Evolutionary conservation across 495 filamentous ascomycete species (phyloP).

Genomic region (Endocarpon pusillum): DNA sequence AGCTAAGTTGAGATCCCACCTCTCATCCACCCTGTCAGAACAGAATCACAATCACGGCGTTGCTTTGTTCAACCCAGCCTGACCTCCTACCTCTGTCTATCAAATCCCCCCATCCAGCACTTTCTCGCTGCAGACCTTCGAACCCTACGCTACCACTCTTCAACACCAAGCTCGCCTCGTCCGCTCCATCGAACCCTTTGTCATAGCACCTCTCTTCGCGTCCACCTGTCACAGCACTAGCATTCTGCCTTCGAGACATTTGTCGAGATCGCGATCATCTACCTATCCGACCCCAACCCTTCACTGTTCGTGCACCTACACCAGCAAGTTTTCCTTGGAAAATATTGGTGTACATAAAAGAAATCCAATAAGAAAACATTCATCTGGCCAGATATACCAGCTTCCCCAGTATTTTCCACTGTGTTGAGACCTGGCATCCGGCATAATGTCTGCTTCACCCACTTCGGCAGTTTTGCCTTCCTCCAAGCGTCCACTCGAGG

Average conservation of each 20-base stretch:
- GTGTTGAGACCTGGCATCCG: no score
- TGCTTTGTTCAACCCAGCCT: conserved; percentile 7
- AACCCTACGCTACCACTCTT: no score
- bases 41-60: conserved; percentile 7
- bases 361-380: conserved; percentile 38
- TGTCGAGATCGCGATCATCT: conserved; percentile 15
- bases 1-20: conserved; percentile 1
- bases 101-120: neutral
- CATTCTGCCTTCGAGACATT: conserved; percentile 12
- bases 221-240: conserved; percentile 5
- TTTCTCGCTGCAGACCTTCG: neutral
- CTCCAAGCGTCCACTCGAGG: conserved; percentile 89
- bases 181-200: neutral
- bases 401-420: conserved; percentile 16
- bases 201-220: conserved; percentile 4
- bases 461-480: conserved; percentile 38
- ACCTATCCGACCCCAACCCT: neutral
- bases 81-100: conserved; percentile 5
- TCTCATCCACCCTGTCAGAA: conserved; percentile 6
- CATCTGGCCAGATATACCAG: conserved; percentile 26
- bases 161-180: neutral
- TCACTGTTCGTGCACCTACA: conserved; percentile 32
- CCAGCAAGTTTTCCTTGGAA: conserved; percentile 86
- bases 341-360: conserved; percentile 77
- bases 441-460: conserved; percentile 45